Conservation (phyloP, 2,329 filamentous ascomycete genomes). For the Claviceps purpurea region DNA sequence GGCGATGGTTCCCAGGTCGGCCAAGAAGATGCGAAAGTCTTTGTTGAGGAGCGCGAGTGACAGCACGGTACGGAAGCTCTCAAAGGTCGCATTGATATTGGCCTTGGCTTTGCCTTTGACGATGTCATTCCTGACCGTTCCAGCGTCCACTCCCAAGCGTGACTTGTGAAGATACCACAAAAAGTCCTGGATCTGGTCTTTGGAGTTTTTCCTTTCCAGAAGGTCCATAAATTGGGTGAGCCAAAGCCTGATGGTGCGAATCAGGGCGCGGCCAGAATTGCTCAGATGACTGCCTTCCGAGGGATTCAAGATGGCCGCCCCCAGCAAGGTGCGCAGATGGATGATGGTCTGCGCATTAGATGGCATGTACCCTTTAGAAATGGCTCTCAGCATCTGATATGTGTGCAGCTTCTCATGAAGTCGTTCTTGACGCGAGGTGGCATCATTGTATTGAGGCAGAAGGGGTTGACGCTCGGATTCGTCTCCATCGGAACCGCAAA, state of each 20-base stretch:
- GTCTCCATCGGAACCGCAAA: constrained; percentile 29
- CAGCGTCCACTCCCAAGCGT: constrained; percentile 33
- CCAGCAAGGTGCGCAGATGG: constrained; percentile 66
- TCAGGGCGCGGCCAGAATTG: constrained; percentile 58
- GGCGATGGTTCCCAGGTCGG: constrained; percentile 65
- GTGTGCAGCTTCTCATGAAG: constrained; percentile 84
- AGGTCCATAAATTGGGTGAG: constrained; percentile 72
- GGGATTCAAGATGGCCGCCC: constrained; percentile 66
- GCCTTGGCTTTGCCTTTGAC: constrained; percentile 18
- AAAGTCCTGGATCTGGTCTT: constrained; percentile 83
- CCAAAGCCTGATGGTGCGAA: constrained; percentile 60
- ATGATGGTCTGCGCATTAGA: constrained; percentile 73
- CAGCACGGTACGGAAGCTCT: constrained; percentile 71
- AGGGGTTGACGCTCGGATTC: constrained; percentile 58
- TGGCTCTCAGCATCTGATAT: constrained; percentile 79
- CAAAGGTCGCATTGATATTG: constrained; percentile 39
- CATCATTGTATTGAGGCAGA: constrained; percentile 70
- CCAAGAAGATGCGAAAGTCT: constrained; percentile 76
- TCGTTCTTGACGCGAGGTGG: constrained; percentile 62
- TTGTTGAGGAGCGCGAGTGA: constrained; percentile 79
- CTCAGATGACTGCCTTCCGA: constrained; percentile 52
- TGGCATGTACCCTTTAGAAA: constrained; percentile 80
- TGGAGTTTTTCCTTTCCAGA: constrained; percentile 65
- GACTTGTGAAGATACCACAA: constrained; percentile 73
- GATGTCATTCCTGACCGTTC: constrained; percentile 16